These are phyloP conservation scores for Sindora glabra DNA, from an alignment of 306 rosid species.

Conservation along the genomic window DNA sequence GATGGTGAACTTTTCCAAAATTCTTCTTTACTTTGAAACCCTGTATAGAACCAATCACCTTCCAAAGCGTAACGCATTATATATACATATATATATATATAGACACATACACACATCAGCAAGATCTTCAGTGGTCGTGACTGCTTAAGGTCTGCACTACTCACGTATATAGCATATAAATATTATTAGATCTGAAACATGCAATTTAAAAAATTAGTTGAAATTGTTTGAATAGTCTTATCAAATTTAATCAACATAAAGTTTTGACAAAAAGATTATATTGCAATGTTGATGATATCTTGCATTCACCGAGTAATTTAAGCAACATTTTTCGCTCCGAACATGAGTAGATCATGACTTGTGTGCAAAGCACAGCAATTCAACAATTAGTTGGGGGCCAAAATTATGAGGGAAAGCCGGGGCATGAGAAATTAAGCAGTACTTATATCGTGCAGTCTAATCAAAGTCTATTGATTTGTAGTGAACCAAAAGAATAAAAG, in stretches of 20 bases:
- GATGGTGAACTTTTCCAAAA: neutral
- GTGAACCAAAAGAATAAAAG: neutral
- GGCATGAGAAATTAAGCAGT: neutral
- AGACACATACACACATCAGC: too few species aligned
- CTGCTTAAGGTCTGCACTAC: too few species aligned
- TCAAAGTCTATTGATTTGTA: neutral
- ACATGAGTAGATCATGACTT: slow-evolving; percentile 2
- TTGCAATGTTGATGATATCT: neutral
- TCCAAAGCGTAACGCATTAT: too few species aligned
- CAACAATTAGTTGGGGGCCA: neutral
- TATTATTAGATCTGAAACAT: too few species aligned
- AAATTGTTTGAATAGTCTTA: too few species aligned
- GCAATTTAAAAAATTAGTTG: too few species aligned
- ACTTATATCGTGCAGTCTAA: neutral
- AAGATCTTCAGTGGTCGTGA: too few species aligned
- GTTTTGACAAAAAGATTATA: too few species aligned
- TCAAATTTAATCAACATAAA: too few species aligned
- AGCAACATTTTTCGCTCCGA: neutral
- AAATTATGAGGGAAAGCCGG: neutral
- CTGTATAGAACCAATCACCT: neutral
- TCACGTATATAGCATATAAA: too few species aligned
- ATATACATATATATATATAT: too few species aligned
- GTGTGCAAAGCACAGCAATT: slow-evolving; percentile 9
- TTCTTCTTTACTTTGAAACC: slow-evolving; percentile 5
- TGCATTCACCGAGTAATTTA: neutral